A percentile compares a stretch with the other conserved stretches of the same genome.
phyloP scores from a whole-genome alignment of 2,329 filamentous ascomycete species.

The Fusarium sp. region DNA sequence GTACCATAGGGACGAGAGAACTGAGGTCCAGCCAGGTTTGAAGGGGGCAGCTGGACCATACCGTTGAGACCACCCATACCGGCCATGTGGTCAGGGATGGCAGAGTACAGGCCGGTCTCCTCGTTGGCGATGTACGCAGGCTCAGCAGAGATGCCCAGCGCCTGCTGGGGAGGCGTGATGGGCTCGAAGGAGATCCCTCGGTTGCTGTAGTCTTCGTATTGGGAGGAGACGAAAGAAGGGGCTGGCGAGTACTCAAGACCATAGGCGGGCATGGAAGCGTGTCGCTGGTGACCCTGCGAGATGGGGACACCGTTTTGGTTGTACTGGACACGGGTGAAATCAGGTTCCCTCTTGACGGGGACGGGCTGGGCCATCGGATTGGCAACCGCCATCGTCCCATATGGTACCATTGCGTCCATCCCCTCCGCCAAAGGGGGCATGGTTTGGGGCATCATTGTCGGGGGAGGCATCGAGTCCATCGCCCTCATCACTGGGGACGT shows the following conservation, averaged over 20 bases:
- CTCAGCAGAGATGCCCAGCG: conserved; percentile 83
- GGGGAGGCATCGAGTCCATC: conserved; percentile 94
- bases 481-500: conserved; percentile 90
- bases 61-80: conserved; percentile 82
- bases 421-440: conserved; percentile 69
- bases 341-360: conserved; percentile 88
- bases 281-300: conserved; percentile 85
- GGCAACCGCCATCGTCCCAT: conserved; percentile 77
- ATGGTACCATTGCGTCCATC: conserved; percentile 80
- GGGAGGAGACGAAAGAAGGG: conserved; percentile 97
- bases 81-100: conserved; percentile 86
- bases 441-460: conserved; percentile 77
- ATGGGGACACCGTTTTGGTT: conserved; percentile 92
- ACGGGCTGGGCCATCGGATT: conserved; percentile 74
- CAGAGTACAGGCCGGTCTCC: conserved; percentile 95
- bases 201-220: conserved; percentile 98
- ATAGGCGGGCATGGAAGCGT: conserved; percentile 98
- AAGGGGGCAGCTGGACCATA: conserved; percentile 90
- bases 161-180: conserved; percentile 93
- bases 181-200: conserved; percentile 97
- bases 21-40: conserved; percentile 83
- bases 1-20: conserved; percentile 79
- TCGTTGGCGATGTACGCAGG: conserved; percentile 98
- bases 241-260: conserved; percentile 96
- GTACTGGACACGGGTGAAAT: conserved; percentile 85